Evolutionary conservation across 352 stramenopile genomes (phyloP), one percentile per base, ranked within the genome.

Genomic region (Paralagenidium karlingii): DNA sequence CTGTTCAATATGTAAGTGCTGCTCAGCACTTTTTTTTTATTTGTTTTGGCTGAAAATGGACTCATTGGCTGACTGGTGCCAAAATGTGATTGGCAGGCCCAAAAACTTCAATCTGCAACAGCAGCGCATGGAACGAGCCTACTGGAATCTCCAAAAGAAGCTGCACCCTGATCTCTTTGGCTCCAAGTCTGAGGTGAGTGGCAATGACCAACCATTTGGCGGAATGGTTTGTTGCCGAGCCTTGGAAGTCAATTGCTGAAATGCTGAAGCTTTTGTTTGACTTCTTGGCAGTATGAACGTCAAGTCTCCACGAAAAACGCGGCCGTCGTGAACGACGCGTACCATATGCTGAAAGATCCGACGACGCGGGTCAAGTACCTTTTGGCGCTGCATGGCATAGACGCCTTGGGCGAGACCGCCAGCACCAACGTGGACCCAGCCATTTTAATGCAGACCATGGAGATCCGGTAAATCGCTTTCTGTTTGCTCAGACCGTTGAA

Each of bases 281-380:
- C 36, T 19, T 22, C 8, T 15, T 26, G 15, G 19, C 30, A 91
- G 77, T 82, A 80, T 53, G 77, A 91, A 43, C 69, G 83, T 36
- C 66, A 88, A 45, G 38, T 91, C 21, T 88, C 77, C 22, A 59
- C 76, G 0, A 63, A 69, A 41, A 91, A 91, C 38, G 68, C 74
- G 6, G 71, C 77, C 0, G 59, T 91, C 10, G 64, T 91, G 32
- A 91, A 91, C 31, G 70, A 84, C 49, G 77, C 77, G 6, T 91
- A 91, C 63, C 85, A 84, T 38, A 83, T 86, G 60, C 63, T 91
- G 36, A 91, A 91, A 55, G 77, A 58, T n/a, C 77, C 77, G 13
- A 88, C 79, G 31, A 59, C 26, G 16, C 21, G 29, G 30, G 13
- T 40, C 8, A 11, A 51, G 13, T 47, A 91, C 74, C 56, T 91